Percentiles rank a stretch among this genome's conserved stretches.
Evolutionary conservation across 352 stramenopile species (phyloP).

Genomic region (Saprolegnia diclina): DNA sequence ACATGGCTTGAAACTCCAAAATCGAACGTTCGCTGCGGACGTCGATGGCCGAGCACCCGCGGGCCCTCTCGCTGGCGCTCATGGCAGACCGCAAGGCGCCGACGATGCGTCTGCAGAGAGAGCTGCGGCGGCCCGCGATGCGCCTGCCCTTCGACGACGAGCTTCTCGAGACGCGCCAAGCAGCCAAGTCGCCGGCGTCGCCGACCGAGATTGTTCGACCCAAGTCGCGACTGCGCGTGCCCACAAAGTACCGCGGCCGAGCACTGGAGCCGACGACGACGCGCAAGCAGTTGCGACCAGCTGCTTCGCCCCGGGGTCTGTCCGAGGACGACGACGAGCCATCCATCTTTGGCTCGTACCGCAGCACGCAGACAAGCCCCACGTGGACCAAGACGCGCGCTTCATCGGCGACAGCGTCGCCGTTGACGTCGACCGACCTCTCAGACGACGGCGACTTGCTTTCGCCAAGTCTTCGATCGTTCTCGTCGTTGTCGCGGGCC

Average conservation of each 20-base stretch:
- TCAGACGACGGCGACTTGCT: background rate
- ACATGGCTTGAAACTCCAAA: background rate
- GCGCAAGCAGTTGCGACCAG: no score
- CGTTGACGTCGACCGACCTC: background rate
- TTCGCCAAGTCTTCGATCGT: no score
- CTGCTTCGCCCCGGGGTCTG: no score
- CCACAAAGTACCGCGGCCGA: background rate
- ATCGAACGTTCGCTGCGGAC: background rate
- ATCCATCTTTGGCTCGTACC: no score
- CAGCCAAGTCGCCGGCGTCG: no score
- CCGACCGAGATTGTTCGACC: no score
- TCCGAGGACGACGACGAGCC: no score
- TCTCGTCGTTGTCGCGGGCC: no score
- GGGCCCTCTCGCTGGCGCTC: background rate
- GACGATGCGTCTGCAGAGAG: no score
- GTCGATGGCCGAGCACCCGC: background rate
- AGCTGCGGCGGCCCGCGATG: background rate
- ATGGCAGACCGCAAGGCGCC: no score
- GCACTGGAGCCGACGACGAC: background rate
- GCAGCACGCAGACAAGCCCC: no score
- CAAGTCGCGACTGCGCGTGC: background rate
- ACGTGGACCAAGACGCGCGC: background rate
- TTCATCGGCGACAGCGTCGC: background rate
- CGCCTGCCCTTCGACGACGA: background rate
- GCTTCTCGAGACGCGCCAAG: no score